A percentile compares a stretch with the other conserved stretches of the same genome.
These are phyloP conservation scores for Zizania latifolia DNA, from an alignment of 176 grass and related monocot genomes.

Conservation along the genomic window DNA sequence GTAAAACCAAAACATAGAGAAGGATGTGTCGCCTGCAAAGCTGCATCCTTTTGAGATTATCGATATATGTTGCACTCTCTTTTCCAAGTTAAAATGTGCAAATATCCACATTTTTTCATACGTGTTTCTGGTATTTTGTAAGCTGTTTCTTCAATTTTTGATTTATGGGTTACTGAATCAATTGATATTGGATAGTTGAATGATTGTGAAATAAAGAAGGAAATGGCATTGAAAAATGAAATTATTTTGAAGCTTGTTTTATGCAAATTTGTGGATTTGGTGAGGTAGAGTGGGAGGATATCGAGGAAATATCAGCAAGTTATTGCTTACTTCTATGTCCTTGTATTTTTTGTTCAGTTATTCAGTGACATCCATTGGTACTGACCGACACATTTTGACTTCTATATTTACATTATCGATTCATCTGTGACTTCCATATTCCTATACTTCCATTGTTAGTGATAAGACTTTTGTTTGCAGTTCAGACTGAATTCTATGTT, in stretches of 20 bases:
- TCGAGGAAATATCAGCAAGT: not conserved
- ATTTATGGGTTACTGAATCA: not conserved
- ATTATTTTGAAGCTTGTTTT: slow-evolving; percentile 12
- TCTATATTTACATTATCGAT: not conserved
- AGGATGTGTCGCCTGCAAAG: not conserved
- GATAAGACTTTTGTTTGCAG: slow-evolving; percentile 39
- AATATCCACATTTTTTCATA: not conserved
- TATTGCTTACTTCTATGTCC: not conserved
- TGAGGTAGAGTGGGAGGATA: slow-evolving; percentile 15
- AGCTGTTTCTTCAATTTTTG: not conserved
- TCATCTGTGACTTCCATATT: not conserved
- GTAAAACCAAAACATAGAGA: not conserved
- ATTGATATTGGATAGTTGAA: not conserved
- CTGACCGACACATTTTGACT: slow-evolving; percentile 7
- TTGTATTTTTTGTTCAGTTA: not conserved
- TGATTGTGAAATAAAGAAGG: not conserved
- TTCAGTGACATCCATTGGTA: not conserved
- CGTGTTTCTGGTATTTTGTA: not conserved
- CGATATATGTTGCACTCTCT: not conserved
- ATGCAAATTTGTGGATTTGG: not conserved
- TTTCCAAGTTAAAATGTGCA: not conserved
- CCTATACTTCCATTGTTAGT: not conserved
- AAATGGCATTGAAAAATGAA: not conserved
- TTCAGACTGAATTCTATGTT: slow-evolving; percentile 76
- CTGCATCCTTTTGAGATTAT: not conserved